Conservation (phyloP, 176 grass and related monocot genomes). For the Typha latifolia region DNA sequence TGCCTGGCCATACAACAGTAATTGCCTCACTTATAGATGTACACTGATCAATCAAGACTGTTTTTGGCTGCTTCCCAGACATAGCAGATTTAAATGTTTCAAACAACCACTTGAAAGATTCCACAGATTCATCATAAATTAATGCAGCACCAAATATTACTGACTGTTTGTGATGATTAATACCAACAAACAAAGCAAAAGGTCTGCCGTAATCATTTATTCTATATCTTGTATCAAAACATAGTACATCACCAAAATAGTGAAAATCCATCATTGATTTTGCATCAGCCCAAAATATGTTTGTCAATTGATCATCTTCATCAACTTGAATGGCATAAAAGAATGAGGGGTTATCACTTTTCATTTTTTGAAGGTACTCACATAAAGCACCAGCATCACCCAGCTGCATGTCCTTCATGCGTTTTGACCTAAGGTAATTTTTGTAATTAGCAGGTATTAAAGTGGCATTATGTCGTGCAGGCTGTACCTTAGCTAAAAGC, state of each 20-base stretch:
- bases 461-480: constrained; percentile 40
- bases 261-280: constrained; percentile 66
- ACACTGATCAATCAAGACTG: constrained; percentile 55
- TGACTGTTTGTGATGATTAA: constrained; percentile 80
- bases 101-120: constrained; percentile 80
- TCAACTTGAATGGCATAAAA: constrained; percentile 84
- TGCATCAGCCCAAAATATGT: constrained; percentile 72
- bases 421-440: constrained; percentile 61
- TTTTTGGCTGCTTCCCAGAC: constrained; percentile 73
- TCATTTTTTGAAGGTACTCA: constrained; percentile 79
- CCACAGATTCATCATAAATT: constrained; percentile 50
- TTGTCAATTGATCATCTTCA: constrained; percentile 64
- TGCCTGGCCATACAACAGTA: constrained; percentile 48
- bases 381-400: constrained; percentile 57
- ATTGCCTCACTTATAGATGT: constrained; percentile 40
- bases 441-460: constrained; percentile 67
- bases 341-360: constrained; percentile 67
- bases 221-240: constrained; percentile 65
- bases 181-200: constrained; percentile 59
- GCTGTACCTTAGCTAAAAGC: constrained; percentile 54
- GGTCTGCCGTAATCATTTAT: constrained; percentile 52
- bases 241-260: constrained; percentile 75
- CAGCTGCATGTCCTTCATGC: constrained; percentile 29
- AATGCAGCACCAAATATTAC: constrained; percentile 64
- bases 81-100: constrained; percentile 64